Conservation (phyloP, 345 rosid species). For the Alliaria petiolata region DNA sequence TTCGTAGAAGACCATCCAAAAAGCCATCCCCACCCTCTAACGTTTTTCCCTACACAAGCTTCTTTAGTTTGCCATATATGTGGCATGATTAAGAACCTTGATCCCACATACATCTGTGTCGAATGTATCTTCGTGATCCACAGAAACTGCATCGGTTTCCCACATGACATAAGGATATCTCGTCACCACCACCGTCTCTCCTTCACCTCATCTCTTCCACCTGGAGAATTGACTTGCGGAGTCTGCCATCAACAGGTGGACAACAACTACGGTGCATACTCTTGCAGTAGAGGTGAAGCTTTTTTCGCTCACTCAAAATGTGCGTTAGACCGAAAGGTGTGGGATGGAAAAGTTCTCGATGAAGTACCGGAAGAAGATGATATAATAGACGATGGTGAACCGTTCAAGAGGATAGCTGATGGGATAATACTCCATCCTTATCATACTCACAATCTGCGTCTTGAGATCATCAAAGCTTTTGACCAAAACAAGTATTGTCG, state of each 20-base stretch:
- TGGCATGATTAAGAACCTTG: background rate
- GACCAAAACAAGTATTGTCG: background rate
- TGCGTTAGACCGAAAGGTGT: background rate
- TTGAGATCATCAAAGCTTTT: background rate
- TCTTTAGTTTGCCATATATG: background rate
- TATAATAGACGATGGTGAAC: background rate
- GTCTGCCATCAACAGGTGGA: background rate
- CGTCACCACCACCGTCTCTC: constrained; percentile 16
- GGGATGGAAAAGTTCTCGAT: background rate
- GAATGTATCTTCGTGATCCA: background rate
- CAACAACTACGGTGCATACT: background rate
- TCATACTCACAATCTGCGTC: background rate
- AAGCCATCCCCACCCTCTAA: background rate
- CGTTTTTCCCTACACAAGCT: background rate
- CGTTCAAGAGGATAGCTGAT: background rate
- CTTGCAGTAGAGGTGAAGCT: background rate
- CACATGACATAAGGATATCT: constrained; percentile 3
- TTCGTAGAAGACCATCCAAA: background rate
- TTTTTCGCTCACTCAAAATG: background rate
- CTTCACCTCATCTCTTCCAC: background rate
- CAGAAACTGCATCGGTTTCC: background rate
- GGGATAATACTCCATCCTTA: background rate
- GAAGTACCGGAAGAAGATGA: background rate
- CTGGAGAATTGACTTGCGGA: background rate
- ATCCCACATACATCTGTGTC: background rate